Conservation (phyloP, 139 green algal genomes). For the Parachlorella kessleri region DNA sequence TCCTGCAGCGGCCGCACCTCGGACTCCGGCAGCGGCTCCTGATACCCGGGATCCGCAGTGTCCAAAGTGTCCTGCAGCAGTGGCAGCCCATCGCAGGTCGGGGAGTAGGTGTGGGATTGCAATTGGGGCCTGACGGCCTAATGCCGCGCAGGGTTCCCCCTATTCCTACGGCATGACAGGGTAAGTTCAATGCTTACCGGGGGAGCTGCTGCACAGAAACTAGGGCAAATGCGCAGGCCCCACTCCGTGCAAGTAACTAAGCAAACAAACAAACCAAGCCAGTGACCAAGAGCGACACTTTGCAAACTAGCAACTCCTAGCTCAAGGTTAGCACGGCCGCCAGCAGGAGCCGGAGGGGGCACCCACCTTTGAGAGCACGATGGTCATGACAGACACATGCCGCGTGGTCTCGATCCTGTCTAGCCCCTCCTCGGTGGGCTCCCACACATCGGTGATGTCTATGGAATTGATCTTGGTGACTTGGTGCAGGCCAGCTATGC, state of each 20-base stretch:
- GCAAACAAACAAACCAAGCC: no score
- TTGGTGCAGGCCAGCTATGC: conserved; percentile 84
- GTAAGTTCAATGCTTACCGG: not conserved
- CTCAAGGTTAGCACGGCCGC: no score
- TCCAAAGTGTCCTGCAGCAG: conserved; percentile 56
- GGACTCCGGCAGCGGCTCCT: conserved; percentile 66
- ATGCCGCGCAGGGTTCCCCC: not conserved
- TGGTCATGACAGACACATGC: conserved; percentile 82
- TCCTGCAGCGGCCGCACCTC: conserved; percentile 6
- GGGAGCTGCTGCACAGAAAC: no score
- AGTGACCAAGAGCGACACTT: no score
- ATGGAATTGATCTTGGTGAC: conserved; percentile 66
- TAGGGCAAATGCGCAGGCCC: no score
- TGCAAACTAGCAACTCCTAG: no score
- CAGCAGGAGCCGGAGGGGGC: no score
- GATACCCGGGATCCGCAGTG: conserved; percentile 66
- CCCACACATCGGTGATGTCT: conserved; percentile 66
- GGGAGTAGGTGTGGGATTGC: not conserved
- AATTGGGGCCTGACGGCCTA: no score
- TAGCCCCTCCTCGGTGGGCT: conserved; percentile 81
- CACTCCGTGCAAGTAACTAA: no score
- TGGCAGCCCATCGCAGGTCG: not conserved
- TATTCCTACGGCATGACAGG: not conserved
- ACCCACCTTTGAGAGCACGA: conserved; percentile 68
- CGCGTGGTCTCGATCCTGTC: conserved; percentile 73